Conservation (phyloP, 1,284 basidiomycete genomes). For the Cutaneotrichosporon curvatum region DNA sequence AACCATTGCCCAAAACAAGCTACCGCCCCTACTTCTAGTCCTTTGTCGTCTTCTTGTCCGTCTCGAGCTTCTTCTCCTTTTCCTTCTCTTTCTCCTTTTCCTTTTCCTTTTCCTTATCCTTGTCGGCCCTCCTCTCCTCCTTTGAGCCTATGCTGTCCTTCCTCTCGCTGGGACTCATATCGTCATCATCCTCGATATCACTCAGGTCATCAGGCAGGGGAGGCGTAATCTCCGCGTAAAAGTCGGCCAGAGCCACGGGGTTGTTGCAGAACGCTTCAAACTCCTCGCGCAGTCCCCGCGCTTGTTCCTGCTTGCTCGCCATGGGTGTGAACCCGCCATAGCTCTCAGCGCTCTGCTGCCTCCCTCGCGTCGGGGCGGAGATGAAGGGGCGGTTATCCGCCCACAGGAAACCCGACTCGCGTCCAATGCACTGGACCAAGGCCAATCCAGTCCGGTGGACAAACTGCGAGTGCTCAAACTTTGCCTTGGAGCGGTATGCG, state of each 20-base stretch:
- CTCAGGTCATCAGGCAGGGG: constrained; percentile 7
- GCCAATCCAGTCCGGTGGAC: constrained; percentile 80
- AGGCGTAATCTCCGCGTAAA: constrained; percentile 68
- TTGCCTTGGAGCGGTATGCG: constrained; percentile 63
- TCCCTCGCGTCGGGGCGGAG: constrained; percentile 29
- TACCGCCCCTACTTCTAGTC: too few relatives aligned
- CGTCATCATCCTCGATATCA: neutral
- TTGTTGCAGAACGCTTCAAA: constrained; percentile 64
- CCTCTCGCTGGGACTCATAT: neutral
- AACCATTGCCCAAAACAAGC: too few relatives aligned
- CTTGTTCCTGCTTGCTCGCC: constrained; percentile 36
- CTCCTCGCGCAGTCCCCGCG: constrained; percentile 48
- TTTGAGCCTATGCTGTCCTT: too few relatives aligned
- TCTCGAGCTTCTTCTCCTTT: neutral
- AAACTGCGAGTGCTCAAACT: constrained; percentile 77
- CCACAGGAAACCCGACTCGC: constrained; percentile 70
- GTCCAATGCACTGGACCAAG: constrained; percentile 78
- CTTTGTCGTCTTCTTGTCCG: constrained; percentile 4
- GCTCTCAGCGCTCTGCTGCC: constrained; percentile 11
- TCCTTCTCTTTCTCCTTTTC: constrained; percentile 7
- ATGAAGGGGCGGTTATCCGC: constrained; percentile 67
- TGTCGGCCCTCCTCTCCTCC: neutral
- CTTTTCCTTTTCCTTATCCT: constrained; percentile 9
- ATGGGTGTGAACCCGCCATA: constrained; percentile 20
- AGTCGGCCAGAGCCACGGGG: constrained; percentile 51